Evolutionary conservation across 257 asterid genomes (phyloP).

Genomic region (Petrea volubilis): DNA sequence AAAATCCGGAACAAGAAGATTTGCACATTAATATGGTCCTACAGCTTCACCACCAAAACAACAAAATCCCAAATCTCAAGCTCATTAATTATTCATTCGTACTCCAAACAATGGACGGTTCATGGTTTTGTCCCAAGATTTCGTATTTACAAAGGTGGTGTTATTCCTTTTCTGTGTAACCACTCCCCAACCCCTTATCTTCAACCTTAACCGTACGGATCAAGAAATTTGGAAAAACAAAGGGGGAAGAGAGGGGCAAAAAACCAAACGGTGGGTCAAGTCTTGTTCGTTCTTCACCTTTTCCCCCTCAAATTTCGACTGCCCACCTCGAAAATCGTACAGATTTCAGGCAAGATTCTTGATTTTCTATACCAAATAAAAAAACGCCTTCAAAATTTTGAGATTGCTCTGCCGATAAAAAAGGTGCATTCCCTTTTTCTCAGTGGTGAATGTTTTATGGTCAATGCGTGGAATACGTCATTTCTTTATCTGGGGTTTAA

Average conservation of each 20-base stretch:
- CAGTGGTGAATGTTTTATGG: background rate
- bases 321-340: conserved; percentile 22
- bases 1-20: too few species aligned
- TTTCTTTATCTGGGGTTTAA: conserved; percentile 20
- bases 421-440: conserved; percentile 17
- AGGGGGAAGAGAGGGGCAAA: background rate
- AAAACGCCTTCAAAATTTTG: conserved; percentile 9
- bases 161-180: background rate
- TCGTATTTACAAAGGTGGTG: conserved; percentile 17
- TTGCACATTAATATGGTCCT: too few species aligned
- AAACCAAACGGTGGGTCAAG: conserved; percentile 30
- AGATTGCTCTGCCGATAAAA: conserved; percentile 9
- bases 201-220: conserved; percentile 26
- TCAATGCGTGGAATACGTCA: background rate
- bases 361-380: conserved; percentile 3
- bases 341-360: background rate
- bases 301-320: conserved; percentile 20
- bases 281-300: conserved; percentile 27
- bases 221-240: conserved; percentile 16
- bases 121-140: conserved; percentile 24
- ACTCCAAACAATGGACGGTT: conserved; percentile 26
- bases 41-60: too few species aligned
- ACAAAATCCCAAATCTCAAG: conserved; percentile 23
- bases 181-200: background rate
- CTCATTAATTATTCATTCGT: background rate